A percentile compares a stretch with the other conserved stretches of the same genome.
Conservation (phyloP, 345 rosid species). For the Eucalyptus urophylla region DNA sequence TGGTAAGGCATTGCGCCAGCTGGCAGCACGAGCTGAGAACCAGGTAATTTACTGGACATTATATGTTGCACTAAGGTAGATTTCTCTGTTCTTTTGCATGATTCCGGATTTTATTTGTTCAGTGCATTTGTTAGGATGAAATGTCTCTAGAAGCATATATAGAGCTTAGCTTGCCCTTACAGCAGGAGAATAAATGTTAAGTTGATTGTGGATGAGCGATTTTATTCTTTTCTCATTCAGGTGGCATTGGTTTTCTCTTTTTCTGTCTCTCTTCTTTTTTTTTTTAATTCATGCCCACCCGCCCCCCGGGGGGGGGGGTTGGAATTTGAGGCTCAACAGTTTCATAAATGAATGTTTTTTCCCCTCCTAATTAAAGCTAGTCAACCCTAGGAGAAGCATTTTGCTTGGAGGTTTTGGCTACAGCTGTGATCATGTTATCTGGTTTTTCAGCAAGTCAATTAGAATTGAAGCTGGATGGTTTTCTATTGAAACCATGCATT, state of each 20-base stretch:
- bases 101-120: background rate
- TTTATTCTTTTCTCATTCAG: background rate
- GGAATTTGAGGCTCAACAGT: background rate
- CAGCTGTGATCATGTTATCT: background rate
- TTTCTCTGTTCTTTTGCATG: background rate
- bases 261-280: background rate
- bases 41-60: slow-evolving; percentile 38
- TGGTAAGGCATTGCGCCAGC: slow-evolving; percentile 65
- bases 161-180: background rate
- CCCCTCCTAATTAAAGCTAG: background rate
- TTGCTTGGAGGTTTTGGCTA: background rate
- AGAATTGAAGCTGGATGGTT: background rate
- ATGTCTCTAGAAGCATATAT: background rate
- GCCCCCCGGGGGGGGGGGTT: accelerated
- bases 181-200: background rate
- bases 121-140: background rate
- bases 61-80: background rate
- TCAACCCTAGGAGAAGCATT: background rate
- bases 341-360: background rate
- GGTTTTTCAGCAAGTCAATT: background rate
- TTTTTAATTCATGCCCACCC: accelerated
- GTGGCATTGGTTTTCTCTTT: background rate
- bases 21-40: slow-evolving; percentile 86
- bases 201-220: background rate
- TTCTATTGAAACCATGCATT: background rate